Base-by-base conservation (phyloP, 441 rosid species). In the Erysimum cheiri region DNA sequence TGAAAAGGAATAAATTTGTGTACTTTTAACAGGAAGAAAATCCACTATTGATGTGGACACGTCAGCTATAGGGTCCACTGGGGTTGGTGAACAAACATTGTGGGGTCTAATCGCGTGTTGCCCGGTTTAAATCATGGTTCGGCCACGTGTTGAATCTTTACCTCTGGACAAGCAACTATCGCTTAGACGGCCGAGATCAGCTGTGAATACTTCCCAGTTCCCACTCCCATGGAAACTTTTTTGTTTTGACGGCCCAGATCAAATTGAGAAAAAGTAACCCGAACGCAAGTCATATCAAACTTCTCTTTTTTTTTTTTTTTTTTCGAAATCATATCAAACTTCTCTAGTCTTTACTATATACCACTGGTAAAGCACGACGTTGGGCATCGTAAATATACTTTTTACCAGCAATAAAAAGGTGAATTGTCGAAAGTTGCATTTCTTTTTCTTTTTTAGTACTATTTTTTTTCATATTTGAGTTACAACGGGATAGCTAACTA, bases 1-100 rank as follows among this genome's bases (percentile, higher is more conserved):
- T 33, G 41, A 55, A 6, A 36, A 49, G 6, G 29, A 39, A 56
- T 9, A 8, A 12, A 13, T 8, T 66, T 52, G 32, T 55, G n/a
- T 13, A 37, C 32, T 36, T 37, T 48, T 2, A 5, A 48, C 1
- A 37, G 13, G 62, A 41, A 61, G 22, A 32, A 53, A 59, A 53
- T 53, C 2, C 28, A 14, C 2, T 52, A 41, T 9, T 22, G 47
- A 44, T 43, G 19, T 35, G 5, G 64, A 71, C 69, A 44, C 64
- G 48, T 71, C 69, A 62, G 31, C 64, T 43, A 3, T 26, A 33
- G 69, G 75, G 63, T 14, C 75, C 62, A 61, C 17, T 19, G 61
- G 55, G 17, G 62, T 55, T 26, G 76, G 70, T 71, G 70, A 71
- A 63, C 64, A 1, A 63, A 36, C 40, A 14, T 0, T 33, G 69